These are phyloP conservation scores for Cutaneotrichosporon sp. DNA, from an alignment of 1,284 basidiomycete genomes.

Conservation along the genomic window DNA sequence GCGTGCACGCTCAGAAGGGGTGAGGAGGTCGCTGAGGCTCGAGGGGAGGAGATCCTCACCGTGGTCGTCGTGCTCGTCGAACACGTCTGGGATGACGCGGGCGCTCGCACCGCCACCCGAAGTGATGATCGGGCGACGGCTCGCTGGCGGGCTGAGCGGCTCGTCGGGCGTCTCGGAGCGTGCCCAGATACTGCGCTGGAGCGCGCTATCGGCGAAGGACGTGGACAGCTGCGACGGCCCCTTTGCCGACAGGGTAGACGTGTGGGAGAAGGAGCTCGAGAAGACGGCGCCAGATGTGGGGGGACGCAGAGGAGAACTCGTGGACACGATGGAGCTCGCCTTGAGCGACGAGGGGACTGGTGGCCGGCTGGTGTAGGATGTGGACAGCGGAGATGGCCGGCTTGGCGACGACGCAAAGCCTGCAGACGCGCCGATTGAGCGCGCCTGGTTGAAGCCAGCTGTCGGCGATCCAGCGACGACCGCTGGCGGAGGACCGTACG, in stretches of 20 bases:
- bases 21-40: conserved; percentile 77
- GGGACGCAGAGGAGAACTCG: conserved; percentile 35
- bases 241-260: conserved; percentile 19
- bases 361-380: conserved; percentile 27
- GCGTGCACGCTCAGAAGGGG: conserved; percentile 71
- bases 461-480: conserved; percentile 35
- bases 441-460: conserved; percentile 33
- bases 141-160: conserved; percentile 29
- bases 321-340: conserved; percentile 22
- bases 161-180: conserved; percentile 37
- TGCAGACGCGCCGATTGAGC: conserved; percentile 19
- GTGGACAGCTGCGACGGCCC: conserved; percentile 33
- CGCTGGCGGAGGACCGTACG: conserved; percentile 41
- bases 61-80: conserved; percentile 55
- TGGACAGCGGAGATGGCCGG: conserved; percentile 39
- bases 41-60: conserved; percentile 82
- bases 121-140: conserved; percentile 23
- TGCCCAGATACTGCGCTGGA: conserved; percentile 39
- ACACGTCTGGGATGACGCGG: conserved; percentile 25
- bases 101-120: conserved; percentile 2
- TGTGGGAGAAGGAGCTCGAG: conserved; percentile 41
- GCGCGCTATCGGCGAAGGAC: conserved; percentile 34
- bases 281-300: conserved; percentile 30
- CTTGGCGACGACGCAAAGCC: conserved; percentile 40
- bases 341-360: conserved; percentile 28